phyloP scores from a whole-genome alignment of 2,329 filamentous ascomycete species.

The Aureobasidium subglaciale region DNA sequence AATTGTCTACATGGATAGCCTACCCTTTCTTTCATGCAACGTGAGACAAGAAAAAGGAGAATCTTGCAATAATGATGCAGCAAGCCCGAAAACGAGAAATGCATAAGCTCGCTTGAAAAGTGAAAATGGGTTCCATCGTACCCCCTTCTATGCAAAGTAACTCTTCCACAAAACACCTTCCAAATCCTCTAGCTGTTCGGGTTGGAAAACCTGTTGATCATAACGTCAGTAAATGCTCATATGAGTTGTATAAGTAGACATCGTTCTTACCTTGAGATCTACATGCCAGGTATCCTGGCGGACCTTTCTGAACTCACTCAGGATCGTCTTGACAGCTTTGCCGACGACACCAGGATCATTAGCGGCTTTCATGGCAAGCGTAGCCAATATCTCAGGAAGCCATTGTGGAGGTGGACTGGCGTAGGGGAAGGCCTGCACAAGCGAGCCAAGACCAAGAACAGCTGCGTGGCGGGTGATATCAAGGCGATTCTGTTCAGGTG shows the following conservation, averaged over 20 bases:
- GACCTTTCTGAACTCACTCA: constrained; percentile 99
- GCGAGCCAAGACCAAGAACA: constrained; percentile 79
- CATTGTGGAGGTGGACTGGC: constrained; percentile 83
- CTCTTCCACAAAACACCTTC: constrained; percentile 99
- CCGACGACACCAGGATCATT: constrained; percentile 87
- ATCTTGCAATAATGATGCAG: no score
- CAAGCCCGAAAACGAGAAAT: no score
- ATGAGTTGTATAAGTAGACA: not conserved
- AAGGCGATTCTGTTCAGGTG: constrained; percentile 65
- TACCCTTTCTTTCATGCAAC: no score
- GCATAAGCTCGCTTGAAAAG: not conserved
- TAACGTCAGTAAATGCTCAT: constrained; percentile 18
- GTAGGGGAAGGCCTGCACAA: constrained; percentile 95
- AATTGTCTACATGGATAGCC: no score
- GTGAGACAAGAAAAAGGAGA: no score
- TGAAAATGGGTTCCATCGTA: no score
- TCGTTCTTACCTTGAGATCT: constrained; percentile 77
- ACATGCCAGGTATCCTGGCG: constrained; percentile 97
- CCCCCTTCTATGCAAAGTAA: constrained; percentile 86
- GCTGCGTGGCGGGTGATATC: constrained; percentile 81
- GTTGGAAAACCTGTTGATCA: constrained; percentile 60
- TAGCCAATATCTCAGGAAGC: constrained; percentile 89
- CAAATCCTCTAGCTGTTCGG: constrained; percentile 88
- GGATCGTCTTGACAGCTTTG: constrained; percentile 86
- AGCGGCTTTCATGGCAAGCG: constrained; percentile 75